Evolutionary conservation across 2,329 filamentous ascomycete genomes (phyloP).

Genomic region (Penicillium vulpinum): DNA sequence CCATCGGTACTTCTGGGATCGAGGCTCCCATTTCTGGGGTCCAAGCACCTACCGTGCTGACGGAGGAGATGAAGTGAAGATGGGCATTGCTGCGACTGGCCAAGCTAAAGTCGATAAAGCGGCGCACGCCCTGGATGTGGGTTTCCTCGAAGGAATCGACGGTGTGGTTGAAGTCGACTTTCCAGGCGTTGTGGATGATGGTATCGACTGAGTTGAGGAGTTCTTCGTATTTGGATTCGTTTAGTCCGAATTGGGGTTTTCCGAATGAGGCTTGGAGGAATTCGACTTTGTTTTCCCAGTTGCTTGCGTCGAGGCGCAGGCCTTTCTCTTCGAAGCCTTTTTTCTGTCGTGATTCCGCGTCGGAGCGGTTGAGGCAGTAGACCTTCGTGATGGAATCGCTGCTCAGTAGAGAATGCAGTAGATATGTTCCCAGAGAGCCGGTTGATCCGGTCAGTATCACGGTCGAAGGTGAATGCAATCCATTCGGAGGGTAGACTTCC

Average conservation of each 20-base stretch:
- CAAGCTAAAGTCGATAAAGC: conserved; percentile 31
- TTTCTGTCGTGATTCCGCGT: conserved; percentile 46
- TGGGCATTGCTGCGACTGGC: conserved; percentile 22
- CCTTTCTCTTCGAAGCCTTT: conserved; percentile 42
- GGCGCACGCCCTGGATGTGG: conserved; percentile 33
- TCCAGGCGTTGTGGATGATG: conserved; percentile 42
- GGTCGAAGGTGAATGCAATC: conserved; percentile 7
- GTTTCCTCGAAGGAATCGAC: conserved; percentile 36
- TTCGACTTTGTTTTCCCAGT: conserved; percentile 36
- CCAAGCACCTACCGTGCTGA: conserved; percentile 30
- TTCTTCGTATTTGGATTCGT: conserved; percentile 22
- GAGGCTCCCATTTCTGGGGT: conserved; percentile 16
- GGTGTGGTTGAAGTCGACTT: conserved; percentile 39
- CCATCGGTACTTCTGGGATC: conserved; percentile 33
- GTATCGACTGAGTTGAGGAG: conserved; percentile 28
- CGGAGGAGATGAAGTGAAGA: conserved; percentile 34
- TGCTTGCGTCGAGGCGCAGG: conserved; percentile 24
- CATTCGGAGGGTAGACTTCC: background rate
- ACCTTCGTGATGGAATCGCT: conserved; percentile 43
- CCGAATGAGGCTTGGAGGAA: conserved; percentile 32
- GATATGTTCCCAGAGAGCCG: conserved; percentile 52
- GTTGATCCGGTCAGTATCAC: conserved; percentile 52
- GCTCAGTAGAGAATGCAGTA: conserved; percentile 43
- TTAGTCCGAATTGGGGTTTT: conserved; percentile 29
- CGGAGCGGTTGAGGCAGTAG: conserved; percentile 51